A percentile compares a stretch with the other conserved stretches of the same genome.
Conservation (phyloP, 306 rosid genomes). For the peach (Prunus persica) region Prunus_persica_NCBIv2 NC_034013.1:10951501-10952000, state of each 20-base stretch:
- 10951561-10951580: background rate
- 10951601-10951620: background rate
- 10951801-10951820: conserved; percentile 53
- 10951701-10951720: background rate
- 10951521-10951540: background rate
- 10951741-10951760: background rate
- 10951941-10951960: background rate
- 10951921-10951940: background rate
- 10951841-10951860: conserved; percentile 39
- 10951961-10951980: background rate
- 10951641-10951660: background rate
- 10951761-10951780: background rate
- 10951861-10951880: conserved; percentile 43
- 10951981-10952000: conserved; percentile 6
- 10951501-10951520: background rate
- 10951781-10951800: conserved; percentile 4
- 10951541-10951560: background rate
- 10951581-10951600: background rate
- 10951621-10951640: background rate
- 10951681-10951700: background rate
- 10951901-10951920: conserved; percentile 17
- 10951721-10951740: background rate
- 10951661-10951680: background rate
- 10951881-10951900: conserved; percentile 53
- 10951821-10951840: conserved; percentile 43